These are phyloP conservation scores for Fusarium robinianum DNA, from an alignment of 2,329 filamentous ascomycete genomes.

Conservation along the genomic window DNA sequence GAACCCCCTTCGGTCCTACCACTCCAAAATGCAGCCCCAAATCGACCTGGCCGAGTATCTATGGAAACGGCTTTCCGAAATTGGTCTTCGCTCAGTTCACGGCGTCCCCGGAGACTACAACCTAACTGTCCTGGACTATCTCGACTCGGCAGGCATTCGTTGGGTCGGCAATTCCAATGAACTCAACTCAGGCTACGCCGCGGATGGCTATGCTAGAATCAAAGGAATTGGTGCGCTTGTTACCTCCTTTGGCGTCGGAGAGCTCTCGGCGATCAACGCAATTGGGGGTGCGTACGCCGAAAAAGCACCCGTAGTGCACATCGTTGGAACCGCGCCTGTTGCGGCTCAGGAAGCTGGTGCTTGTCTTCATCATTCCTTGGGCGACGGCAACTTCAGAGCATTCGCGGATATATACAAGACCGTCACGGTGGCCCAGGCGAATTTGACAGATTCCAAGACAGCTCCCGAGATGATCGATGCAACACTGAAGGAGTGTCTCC, in stretches of 20 bases:
- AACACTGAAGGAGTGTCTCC: not conserved
- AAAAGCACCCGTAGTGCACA: slow-evolving; percentile 59
- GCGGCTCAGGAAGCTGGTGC: slow-evolving; percentile 47
- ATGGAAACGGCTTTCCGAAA: slow-evolving; percentile 60
- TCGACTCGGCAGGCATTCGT: slow-evolving; percentile 42
- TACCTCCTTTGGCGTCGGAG: slow-evolving; percentile 65
- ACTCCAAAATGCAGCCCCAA: not conserved
- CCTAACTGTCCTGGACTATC: slow-evolving; percentile 43
- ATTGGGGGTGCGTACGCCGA: slow-evolving; percentile 63
- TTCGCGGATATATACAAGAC: slow-evolving; percentile 54
- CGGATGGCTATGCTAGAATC: slow-evolving; percentile 61
- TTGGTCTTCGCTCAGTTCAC: slow-evolving; percentile 61
- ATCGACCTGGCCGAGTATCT: slow-evolving; percentile 51
- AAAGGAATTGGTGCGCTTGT: slow-evolving; percentile 55
- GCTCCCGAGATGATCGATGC: slow-evolving; percentile 4
- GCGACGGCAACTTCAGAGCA: slow-evolving; percentile 55
- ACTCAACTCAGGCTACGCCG: slow-evolving; percentile 60
- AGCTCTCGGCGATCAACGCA: slow-evolving; percentile 61
- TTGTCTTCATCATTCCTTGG: slow-evolving; percentile 58
- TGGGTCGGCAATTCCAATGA: slow-evolving; percentile 61
- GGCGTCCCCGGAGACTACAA: slow-evolving; percentile 53
- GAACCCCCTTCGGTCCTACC: too few relatives aligned
- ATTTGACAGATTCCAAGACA: not conserved
- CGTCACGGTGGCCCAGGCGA: slow-evolving; percentile 54
- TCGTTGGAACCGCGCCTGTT: slow-evolving; percentile 57